A percentile compares a stretch with the other conserved stretches of the same genome.
phyloP scores from a whole-genome alignment of 805 yeast species.

The Hanseniaspora mollemarum region DNA sequence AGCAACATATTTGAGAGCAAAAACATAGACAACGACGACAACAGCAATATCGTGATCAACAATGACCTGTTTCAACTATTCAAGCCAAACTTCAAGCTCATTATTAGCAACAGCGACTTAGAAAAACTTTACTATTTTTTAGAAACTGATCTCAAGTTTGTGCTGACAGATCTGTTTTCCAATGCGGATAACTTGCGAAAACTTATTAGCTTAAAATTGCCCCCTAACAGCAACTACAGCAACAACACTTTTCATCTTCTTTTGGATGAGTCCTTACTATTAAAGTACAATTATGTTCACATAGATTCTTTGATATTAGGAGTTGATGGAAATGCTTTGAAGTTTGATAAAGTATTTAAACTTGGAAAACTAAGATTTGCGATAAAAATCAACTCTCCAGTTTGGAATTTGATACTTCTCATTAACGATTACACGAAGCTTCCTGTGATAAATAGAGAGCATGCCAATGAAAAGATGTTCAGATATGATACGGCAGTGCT shows the following conservation, averaged over 20 bases:
- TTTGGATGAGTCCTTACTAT: neutral
- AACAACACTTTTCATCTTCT: neutral
- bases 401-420: neutral
- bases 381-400: neutral
- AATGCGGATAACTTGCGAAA: neutral
- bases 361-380: neutral
- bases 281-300: neutral
- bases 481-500: neutral
- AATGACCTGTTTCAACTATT: slow-evolving; percentile 7
- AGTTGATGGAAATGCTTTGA: neutral
- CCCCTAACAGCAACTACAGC: neutral
- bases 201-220: neutral
- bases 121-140: neutral
- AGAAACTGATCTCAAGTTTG: neutral
- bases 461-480: neutral
- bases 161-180: neutral
- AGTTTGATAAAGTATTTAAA: slow-evolving; percentile 2
- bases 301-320: neutral
- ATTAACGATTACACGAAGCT: slow-evolving; percentile 1
- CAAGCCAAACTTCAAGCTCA: slow-evolving; percentile 8
- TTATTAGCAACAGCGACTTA: slow-evolving; percentile 6
- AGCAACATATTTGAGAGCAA: slow-evolving; percentile 4
- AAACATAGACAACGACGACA: neutral
- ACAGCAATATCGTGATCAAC: slow-evolving; percentile 9
- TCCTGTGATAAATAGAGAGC: neutral